phyloP scores from a whole-genome alignment of 1,139 yeast species.

The Magnusiomyces clavatus region DNA sequence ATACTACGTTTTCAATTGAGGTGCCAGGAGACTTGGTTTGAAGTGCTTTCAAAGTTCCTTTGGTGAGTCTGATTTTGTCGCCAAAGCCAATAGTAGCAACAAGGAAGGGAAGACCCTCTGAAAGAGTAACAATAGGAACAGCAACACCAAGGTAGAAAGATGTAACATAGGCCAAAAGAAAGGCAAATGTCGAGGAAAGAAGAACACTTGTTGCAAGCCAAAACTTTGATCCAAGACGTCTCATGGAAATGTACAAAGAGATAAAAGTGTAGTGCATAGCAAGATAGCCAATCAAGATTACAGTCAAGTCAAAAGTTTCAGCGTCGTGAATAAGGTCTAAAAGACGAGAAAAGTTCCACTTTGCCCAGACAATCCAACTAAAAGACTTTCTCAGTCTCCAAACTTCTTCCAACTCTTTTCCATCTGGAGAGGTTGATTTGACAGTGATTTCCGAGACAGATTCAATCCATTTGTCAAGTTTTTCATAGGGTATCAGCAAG shows the following conservation, averaged over 20 bases:
- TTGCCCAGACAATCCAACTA: constrained; percentile 56
- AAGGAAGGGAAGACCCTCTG: constrained; percentile 91
- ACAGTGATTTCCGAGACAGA: constrained; percentile 31
- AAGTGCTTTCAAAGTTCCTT: constrained; percentile 41
- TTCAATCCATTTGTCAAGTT: constrained; percentile 31
- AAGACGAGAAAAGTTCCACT: constrained; percentile 40
- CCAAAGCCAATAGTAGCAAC: constrained; percentile 92
- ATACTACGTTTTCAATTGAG: constrained; percentile 33
- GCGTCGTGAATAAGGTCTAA: constrained; percentile 59
- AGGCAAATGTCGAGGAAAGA: constrained; percentile 77
- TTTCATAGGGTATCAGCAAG: constrained; percentile 37
- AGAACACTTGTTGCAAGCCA: constrained; percentile 86
- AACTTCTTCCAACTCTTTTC: constrained; percentile 45
- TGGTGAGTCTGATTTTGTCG: constrained; percentile 72
- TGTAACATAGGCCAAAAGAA: constrained; percentile 71
- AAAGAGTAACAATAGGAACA: constrained; percentile 66
- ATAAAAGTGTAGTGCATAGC: constrained; percentile 87
- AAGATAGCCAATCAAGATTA: constrained; percentile 73
- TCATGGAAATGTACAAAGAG: constrained; percentile 76
- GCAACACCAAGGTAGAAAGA: constrained; percentile 39
- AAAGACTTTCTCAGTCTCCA: constrained; percentile 59
- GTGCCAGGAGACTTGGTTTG: constrained; percentile 17
- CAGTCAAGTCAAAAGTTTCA: constrained; percentile 76
- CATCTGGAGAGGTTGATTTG: too few species aligned
- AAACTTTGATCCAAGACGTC: constrained; percentile 69